phyloP scores from a whole-genome alignment of 2,329 filamentous ascomycete species.

The Calycina marina region DNA sequence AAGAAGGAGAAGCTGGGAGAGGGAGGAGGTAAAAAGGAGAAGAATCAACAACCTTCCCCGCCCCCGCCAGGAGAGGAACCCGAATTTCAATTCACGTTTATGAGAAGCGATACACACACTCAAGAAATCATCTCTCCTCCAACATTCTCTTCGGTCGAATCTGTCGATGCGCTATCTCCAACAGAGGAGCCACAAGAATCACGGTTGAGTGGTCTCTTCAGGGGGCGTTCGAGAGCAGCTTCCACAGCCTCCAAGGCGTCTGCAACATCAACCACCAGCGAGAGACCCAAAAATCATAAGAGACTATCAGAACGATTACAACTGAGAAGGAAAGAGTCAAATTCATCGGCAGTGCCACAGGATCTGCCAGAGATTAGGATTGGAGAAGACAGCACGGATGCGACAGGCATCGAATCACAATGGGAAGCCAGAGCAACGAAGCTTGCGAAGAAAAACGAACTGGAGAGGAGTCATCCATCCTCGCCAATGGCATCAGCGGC shows the following conservation, averaged over 20 bases:
- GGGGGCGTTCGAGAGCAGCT: constrained; percentile 26
- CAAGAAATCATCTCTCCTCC: constrained; percentile 69
- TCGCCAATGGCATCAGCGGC: constrained; percentile 20
- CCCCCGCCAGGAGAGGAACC: constrained; percentile 14
- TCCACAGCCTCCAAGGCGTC: constrained; percentile 31
- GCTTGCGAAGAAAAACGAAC: constrained; percentile 50
- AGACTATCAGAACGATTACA: constrained; percentile 58
- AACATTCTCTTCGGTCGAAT: constrained; percentile 27
- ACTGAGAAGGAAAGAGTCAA: constrained; percentile 40
- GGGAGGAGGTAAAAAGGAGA: constrained; percentile 14
- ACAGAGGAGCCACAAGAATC: constrained; percentile 9
- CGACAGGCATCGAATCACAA: constrained; percentile 43
- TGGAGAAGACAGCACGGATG: constrained; percentile 31
- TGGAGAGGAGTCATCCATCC: constrained; percentile 27
- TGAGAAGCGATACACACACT: constrained; percentile 71
- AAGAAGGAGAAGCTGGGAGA: constrained; percentile 42
- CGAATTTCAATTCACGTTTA: constrained; percentile 49
- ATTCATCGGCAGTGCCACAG: constrained; percentile 60
- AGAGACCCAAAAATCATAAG: constrained; percentile 17
- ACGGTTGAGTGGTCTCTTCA: constrained; percentile 21
- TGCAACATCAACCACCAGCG: constrained; percentile 10
- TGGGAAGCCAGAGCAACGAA: constrained; percentile 95
- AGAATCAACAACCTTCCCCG: constrained; percentile 1
- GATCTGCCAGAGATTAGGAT: constrained; percentile 62
- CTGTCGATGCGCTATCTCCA: constrained; percentile 8